Conservation (phyloP, 148 eudicot genomes). For the Silene uniflora region DNA sequence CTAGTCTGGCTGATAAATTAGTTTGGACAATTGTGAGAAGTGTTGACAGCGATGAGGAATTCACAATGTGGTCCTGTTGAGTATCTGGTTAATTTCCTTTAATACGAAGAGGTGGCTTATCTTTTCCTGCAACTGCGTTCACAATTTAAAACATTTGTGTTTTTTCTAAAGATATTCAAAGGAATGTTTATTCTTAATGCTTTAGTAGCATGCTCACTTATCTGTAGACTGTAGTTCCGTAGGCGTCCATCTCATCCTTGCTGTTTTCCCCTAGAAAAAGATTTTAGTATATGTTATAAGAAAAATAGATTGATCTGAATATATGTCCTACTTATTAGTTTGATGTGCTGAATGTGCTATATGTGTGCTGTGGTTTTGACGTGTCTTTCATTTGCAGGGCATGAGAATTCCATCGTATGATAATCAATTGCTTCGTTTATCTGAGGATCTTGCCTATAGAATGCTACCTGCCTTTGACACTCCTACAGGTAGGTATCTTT, state of each 20-base stretch:
- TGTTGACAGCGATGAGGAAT: neutral
- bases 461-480: slow-evolving; percentile 96
- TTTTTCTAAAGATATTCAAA: neutral
- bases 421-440: slow-evolving; percentile 74
- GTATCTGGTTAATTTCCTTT: neutral
- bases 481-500: slow-evolving; percentile 89
- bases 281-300: neutral
- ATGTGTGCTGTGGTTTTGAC: neutral
- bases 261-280: neutral
- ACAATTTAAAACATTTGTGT: neutral
- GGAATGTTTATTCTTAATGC: neutral
- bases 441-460: slow-evolving; percentile 86
- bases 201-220: neutral
- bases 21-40: neutral
- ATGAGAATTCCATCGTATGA: slow-evolving; percentile 89
- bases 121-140: neutral
- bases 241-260: neutral
- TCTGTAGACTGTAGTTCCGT: neutral
- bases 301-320: neutral
- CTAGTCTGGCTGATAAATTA: neutral
- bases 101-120: neutral
- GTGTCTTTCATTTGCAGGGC: slow-evolving; percentile 48
- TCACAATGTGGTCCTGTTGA: neutral
- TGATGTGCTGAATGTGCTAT: neutral
- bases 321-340: neutral